Evolutionary conservation across 2,329 filamentous ascomycete species (phyloP), one percentile per base, ranked within the genome.

Genomic region (Fusarium sp.): DNA sequence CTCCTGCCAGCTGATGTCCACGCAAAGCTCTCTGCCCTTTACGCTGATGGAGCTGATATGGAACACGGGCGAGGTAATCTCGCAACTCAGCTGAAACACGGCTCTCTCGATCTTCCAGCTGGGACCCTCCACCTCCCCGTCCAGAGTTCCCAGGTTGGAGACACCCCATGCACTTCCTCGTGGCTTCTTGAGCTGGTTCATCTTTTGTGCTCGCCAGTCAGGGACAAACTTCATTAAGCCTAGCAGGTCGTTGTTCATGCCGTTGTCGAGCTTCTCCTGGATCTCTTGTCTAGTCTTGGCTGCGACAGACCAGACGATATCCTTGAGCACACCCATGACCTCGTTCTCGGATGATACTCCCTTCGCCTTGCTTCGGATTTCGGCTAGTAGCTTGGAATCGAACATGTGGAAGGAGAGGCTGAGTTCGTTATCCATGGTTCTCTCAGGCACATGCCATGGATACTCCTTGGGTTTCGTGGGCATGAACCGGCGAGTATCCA

Each of bases 141-240:
- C 76, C 2, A 81, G 37, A 8, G 70, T 75, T 8, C 80, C 80
- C 3, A 81, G 64, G 65, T 81, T 81, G 25, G 76, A 79, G 10
- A 80, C 72, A 20, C 69, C 62, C 73, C 77, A 77, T 1, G 72
- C 71, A 14, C 66, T 40, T 11, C 50, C 59, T 14, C 80, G 72
- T 15, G 80, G 77, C 62, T 76, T 79, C 56, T 74, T 69, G 22
- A 73, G 67, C 7, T 69, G 52, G 22, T 63, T 65, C 47, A 61
- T 63, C 54, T 73, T 71, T 43, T 75, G 63, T 17, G 52, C 40
- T 1, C 73, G 71, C 71, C 78, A 80, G 67, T 81, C 79, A 14
- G 63, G 37, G 6, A 80, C 71, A 4, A 79, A 72, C 8, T 69
- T 71, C 71, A 80, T 69, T 12, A 81, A 47, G 2, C 71, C 77